A percentile compares a stretch with the other conserved stretches of the same genome.
phyloP scores from a whole-genome alignment of 805 yeast species.

The Candida bentonensis region DNA sequence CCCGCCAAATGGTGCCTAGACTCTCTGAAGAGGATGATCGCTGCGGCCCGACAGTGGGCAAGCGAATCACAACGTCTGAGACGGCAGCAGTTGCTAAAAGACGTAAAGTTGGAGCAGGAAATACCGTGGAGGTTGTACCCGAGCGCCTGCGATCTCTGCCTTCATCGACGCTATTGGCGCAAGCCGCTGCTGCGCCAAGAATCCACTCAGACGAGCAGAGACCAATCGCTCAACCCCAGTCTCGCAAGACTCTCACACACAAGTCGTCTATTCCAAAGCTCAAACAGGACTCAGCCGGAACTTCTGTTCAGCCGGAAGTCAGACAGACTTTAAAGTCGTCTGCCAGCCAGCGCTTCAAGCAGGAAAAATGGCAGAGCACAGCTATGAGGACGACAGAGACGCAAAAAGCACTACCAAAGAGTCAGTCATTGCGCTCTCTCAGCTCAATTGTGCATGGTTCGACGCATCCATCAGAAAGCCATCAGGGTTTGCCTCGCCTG shows the following conservation, averaged over 20 bases:
- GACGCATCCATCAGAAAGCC: too few relatives aligned
- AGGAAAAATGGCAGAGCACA: too few relatives aligned
- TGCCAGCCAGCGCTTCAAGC: not conserved
- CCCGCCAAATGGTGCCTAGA: not conserved
- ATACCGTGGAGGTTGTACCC: not conserved
- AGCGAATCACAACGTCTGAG: not conserved
- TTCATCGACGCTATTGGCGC: too few relatives aligned
- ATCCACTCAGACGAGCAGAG: not conserved
- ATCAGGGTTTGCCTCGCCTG: too few relatives aligned
- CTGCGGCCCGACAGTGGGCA: not conserved
- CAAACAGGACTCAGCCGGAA: too few relatives aligned
- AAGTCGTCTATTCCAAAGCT: not conserved
- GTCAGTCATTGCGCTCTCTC: too few relatives aligned
- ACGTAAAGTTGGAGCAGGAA: not conserved
- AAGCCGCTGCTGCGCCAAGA: too few relatives aligned
- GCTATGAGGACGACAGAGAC: too few relatives aligned
- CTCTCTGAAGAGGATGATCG: not conserved
- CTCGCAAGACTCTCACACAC: not conserved
- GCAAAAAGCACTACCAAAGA: too few relatives aligned
- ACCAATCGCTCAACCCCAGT: not conserved
- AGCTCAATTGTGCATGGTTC: too few relatives aligned
- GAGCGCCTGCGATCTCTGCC: too few relatives aligned
- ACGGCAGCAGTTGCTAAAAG: not conserved
- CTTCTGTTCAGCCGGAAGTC: not conserved
- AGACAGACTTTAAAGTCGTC: slow-evolving; percentile 1